Percentiles rank a stretch among this genome's conserved stretches.
phyloP scores from a whole-genome alignment of 768 basidiomycete species.

The Macrolepiota fuliginosa region DNA sequence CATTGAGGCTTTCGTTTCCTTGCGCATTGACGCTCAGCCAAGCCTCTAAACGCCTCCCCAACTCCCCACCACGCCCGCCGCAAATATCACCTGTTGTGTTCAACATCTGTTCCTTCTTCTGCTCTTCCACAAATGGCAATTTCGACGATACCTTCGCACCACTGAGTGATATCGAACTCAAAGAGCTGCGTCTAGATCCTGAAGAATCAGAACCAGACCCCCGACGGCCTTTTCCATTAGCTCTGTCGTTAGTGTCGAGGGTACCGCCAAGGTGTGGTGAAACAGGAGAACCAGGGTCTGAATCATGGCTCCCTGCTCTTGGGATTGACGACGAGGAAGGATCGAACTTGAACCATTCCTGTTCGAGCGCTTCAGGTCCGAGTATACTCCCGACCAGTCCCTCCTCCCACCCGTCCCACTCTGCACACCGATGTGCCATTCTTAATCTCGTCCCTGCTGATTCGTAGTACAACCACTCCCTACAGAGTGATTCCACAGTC shows the following conservation, averaged over 20 bases:
- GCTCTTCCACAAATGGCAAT: constrained; percentile 55
- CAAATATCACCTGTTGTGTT: constrained; percentile 73
- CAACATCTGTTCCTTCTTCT: constrained; percentile 69
- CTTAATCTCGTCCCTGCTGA: constrained; percentile 61
- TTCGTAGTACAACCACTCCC: constrained; percentile 77
- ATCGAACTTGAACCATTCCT: constrained; percentile 58
- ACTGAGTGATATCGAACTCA: constrained; percentile 4
- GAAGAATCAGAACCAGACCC: constrained; percentile 4
- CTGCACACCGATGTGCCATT: constrained; percentile 75
- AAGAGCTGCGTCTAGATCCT: constrained; percentile 3
- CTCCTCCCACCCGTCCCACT: constrained; percentile 94
- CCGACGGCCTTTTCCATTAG: constrained; percentile 1
- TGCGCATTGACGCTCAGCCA: constrained; percentile 56
- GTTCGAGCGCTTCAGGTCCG: constrained; percentile 67
- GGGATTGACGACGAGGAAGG: constrained; percentile 1
- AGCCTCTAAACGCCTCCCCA: constrained; percentile 72
- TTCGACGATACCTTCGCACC: constrained; percentile 35
- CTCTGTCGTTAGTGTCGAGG: not conserved
- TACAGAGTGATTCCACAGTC: constrained; percentile 39
- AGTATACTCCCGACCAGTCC: constrained; percentile 75
- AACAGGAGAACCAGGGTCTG: constrained; percentile 22
- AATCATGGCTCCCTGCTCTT: constrained; percentile 13
- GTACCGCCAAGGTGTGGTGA: not conserved
- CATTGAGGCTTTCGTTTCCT: constrained; percentile 30
- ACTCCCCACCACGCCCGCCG: constrained; percentile 76